Conservation (phyloP, 208 protist species). For the Angomonas ambiguus region DNA sequence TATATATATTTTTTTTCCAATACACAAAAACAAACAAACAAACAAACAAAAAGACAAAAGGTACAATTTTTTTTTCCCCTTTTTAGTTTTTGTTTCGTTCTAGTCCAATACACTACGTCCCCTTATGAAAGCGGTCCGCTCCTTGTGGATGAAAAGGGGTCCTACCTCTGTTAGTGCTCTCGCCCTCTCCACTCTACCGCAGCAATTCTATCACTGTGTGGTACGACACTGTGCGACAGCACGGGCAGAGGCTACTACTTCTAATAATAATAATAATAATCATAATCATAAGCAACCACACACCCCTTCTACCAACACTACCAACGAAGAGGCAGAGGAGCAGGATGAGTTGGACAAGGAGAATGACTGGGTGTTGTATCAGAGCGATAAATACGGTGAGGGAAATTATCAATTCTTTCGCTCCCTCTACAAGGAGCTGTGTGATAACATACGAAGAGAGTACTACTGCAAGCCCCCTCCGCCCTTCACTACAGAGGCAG, state of each 20-base stretch:
- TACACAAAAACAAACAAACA: conserved; percentile 7
- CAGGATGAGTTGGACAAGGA: conserved; percentile 24
- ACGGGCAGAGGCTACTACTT: not conserved
- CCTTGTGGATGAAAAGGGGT: no score
- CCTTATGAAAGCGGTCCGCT: no score
- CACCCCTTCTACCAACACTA: not conserved
- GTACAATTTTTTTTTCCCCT: not conserved
- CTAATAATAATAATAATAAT: no score
- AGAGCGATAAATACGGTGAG: conserved; percentile 56
- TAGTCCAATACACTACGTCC: no score
- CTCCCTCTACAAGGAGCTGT: conserved; percentile 75
- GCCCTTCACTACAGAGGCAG: conserved; percentile 21
- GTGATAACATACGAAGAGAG: conserved; percentile 75
- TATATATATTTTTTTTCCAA: conserved; percentile 4
- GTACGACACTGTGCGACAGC: no score
- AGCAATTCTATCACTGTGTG: no score
- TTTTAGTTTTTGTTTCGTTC: conserved; percentile 3
- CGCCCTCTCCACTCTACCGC: no score
- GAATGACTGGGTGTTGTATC: conserved; percentile 25
- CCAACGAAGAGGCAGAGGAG: not conserved
- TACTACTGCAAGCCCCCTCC: conserved; percentile 61
- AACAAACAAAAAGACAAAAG: conserved; percentile 5
- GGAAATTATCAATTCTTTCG: conserved; percentile 74
- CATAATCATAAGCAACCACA: no score
- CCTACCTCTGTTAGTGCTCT: no score